A percentile compares a stretch with the other conserved stretches of the same genome.
phyloP scores from a whole-genome alignment of 345 rosid species.

The Aquilaria yunnanensis region DNA sequence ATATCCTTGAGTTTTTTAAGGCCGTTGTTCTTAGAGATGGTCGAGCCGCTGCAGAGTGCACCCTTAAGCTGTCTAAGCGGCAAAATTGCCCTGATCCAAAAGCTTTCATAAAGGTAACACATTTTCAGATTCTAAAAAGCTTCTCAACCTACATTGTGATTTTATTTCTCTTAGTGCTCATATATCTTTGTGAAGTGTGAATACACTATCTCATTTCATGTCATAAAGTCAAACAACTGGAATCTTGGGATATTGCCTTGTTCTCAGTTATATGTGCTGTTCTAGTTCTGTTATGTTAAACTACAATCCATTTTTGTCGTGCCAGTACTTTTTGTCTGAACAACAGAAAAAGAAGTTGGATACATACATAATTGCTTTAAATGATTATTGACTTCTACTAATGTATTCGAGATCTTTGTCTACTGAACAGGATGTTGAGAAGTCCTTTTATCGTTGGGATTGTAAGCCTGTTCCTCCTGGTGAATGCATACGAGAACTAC shows the following conservation, averaged over 20 bases:
- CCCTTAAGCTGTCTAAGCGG: conserved; percentile 56
- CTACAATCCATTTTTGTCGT: no score
- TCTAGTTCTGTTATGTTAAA: background rate
- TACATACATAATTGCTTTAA: background rate
- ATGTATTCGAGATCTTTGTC: no score
- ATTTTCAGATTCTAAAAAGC: background rate
- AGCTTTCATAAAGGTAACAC: conserved; percentile 53
- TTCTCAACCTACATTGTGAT: background rate
- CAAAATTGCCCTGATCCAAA: conserved; percentile 65
- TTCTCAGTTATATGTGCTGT: conserved; percentile 3
- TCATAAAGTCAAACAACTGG: no score
- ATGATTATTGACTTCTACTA: no score
- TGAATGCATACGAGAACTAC: conserved; percentile 91
- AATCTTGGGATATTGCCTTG: no score
- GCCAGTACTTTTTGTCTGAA: no score
- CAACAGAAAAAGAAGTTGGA: no score
- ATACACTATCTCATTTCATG: background rate
- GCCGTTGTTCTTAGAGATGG: conserved; percentile 71
- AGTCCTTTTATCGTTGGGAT: conserved; percentile 82
- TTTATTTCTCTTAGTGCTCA: no score
- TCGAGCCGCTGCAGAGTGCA: conserved; percentile 58
- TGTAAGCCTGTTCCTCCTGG: conserved; percentile 90
- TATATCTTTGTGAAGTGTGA: no score
- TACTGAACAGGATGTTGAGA: conserved; percentile 69
- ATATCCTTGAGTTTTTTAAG: conserved; percentile 62